Conservation (phyloP, 225 moss, liverwort and hornwort species). For the Takakia lepidozioides region DNA sequence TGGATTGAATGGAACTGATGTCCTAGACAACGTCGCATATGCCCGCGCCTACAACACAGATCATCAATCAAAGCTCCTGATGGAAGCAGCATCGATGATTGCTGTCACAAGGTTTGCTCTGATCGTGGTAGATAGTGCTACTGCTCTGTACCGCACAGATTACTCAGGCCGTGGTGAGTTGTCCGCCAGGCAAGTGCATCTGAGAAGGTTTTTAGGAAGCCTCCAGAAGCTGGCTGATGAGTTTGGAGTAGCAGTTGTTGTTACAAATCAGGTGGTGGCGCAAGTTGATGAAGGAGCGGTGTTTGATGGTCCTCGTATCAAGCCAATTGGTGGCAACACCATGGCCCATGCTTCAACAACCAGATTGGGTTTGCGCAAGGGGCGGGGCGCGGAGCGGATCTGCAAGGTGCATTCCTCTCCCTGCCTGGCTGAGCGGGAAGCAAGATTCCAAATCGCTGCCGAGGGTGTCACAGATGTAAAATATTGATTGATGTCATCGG, state of each 20-base stretch:
- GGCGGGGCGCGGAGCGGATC: conserved; percentile 80
- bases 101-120: conserved; percentile 85
- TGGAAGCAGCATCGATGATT: conserved; percentile 94
- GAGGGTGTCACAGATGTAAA: conserved; percentile 92
- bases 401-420: conserved; percentile 86
- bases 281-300: conserved; percentile 81
- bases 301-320: conserved; percentile 80
- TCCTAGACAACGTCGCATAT: conserved; percentile 90
- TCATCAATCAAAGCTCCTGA: conserved; percentile 75
- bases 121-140: conserved; percentile 85
- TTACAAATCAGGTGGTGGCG: conserved; percentile 94
- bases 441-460: conserved; percentile 64
- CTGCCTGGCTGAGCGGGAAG: conserved; percentile 86
- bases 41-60: conserved; percentile 93
- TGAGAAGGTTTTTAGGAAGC: conserved; percentile 65
- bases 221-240: conserved; percentile 92
- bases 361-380: conserved; percentile 72
- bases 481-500: too few relatives aligned
- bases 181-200: conserved; percentile 78
- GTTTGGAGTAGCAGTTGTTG: conserved; percentile 88
- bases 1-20: conserved; percentile 79
- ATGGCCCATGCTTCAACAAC: conserved; percentile 95
- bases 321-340: conserved; percentile 92
- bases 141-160: conserved; percentile 84
- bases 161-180: conserved; percentile 88